Evolutionary conservation across 2,329 filamentous ascomycete species (phyloP).

Genomic region (Metarhizium brunneum): DNA sequence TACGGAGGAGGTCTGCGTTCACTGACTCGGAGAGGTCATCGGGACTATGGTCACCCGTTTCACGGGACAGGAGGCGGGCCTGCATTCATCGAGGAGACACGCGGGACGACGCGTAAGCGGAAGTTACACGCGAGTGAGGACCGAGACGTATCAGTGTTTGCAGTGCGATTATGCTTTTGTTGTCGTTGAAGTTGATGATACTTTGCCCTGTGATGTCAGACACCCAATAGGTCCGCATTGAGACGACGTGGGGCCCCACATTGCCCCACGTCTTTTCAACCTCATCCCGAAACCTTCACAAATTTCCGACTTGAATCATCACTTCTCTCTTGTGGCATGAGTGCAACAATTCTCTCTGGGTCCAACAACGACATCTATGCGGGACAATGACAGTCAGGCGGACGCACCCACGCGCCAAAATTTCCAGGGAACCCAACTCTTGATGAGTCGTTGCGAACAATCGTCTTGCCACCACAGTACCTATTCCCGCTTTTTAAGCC

Average conservation of each 20-base stretch:
- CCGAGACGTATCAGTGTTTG: not conserved
- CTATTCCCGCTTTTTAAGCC: not conserved
- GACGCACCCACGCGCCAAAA: not conserved
- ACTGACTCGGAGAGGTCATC: slow-evolving; percentile 56
- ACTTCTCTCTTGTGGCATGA: not conserved
- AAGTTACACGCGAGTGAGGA: not conserved
- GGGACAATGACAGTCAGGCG: not conserved
- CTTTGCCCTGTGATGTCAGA: not conserved
- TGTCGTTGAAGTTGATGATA: not conserved
- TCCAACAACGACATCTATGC: not conserved
- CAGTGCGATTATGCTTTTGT: not conserved
- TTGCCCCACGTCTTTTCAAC: not conserved
- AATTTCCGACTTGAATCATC: not conserved
- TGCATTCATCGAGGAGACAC: slow-evolving; percentile 44
- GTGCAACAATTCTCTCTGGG: not conserved
- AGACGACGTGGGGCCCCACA: not conserved
- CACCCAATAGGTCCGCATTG: not conserved
- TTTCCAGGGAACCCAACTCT: not conserved
- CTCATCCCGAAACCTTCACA: not conserved
- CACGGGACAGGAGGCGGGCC: slow-evolving; percentile 69
- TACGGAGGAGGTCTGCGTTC: slow-evolving; percentile 55
- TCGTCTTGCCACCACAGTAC: not conserved
- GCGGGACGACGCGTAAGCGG: not conserved
- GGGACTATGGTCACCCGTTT: slow-evolving; percentile 57
- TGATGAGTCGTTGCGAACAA: not conserved